Evolutionary conservation across 768 basidiomycete species (phyloP).

Genomic region (Trametopsis cervina): DNA sequence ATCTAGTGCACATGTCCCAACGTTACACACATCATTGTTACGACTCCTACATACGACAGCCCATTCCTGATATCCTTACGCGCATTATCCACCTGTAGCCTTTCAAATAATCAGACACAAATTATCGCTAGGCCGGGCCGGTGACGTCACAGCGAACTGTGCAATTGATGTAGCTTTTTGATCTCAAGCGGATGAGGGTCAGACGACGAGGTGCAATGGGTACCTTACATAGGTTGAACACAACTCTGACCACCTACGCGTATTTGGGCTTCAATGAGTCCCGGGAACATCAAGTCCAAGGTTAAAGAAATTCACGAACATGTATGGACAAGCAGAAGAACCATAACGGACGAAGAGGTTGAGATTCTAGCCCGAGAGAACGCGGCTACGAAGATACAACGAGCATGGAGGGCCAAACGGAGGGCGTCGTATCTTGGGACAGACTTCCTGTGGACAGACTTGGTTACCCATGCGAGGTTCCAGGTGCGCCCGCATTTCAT

Average conservation of each 20-base stretch:
- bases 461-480: conserved; percentile 17
- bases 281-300: background rate
- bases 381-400: conserved; percentile 18
- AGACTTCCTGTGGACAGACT: conserved; percentile 19
- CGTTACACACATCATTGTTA: background rate
- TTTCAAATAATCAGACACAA: background rate
- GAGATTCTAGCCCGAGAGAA: conserved; percentile 12
- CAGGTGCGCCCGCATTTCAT: conserved; percentile 15
- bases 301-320: background rate
- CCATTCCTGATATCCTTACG: background rate
- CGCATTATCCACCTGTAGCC: background rate
- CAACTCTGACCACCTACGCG: background rate
- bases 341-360: conserved; percentile 13
- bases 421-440: conserved; percentile 14
- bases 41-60: background rate
- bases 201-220: no score
- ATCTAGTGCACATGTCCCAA: background rate
- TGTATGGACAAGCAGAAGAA: background rate
- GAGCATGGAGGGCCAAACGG: conserved; percentile 18
- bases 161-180: no score
- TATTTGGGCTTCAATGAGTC: background rate
- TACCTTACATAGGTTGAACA: no score
- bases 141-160: no score
- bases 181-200: no score
- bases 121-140: no score